These are phyloP conservation scores for Limnanthes douglasii DNA, from an alignment of 345 rosid genomes.

Conservation along the genomic window DNA sequence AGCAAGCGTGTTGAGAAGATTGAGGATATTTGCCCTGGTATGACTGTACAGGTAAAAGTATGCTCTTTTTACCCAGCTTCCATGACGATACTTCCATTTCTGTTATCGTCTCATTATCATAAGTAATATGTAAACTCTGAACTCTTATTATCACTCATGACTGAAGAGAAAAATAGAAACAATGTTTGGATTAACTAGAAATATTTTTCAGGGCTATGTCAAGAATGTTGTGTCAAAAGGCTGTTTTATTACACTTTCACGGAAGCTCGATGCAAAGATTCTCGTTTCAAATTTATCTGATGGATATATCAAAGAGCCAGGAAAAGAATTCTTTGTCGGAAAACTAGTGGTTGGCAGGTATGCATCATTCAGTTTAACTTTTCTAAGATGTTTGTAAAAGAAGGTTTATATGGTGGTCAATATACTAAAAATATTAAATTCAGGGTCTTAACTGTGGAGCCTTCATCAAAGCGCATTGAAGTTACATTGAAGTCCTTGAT, in stretches of 20 bases:
- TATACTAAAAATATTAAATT: constrained; percentile 14
- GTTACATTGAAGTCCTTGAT: constrained; percentile 55
- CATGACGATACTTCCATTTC: too few relatives aligned
- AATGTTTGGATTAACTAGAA: too few relatives aligned
- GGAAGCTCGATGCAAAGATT: constrained; percentile 79
- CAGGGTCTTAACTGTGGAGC: constrained; percentile 82
- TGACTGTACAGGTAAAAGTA: constrained; percentile 72
- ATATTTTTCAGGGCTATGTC: constrained; percentile 77
- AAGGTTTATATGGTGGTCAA: constrained; percentile 2
- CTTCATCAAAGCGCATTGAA: constrained; percentile 70
- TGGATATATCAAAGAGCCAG: constrained; percentile 54
- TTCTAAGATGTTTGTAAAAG: too few relatives aligned
- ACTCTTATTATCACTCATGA: too few relatives aligned
- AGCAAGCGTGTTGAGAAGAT: constrained; percentile 33
- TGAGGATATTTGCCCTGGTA: constrained; percentile 54
- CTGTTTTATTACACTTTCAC: constrained; percentile 73
- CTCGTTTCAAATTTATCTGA: constrained; percentile 64
- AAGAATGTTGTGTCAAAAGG: constrained; percentile 73
- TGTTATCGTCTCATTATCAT: too few relatives aligned
- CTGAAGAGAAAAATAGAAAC: too few relatives aligned
- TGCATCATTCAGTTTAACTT: constrained; percentile 1
- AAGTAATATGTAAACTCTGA: too few relatives aligned
- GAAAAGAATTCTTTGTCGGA: constrained; percentile 72
- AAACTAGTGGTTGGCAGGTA: constrained; percentile 85
- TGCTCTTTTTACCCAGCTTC: not conserved